Evolutionary conservation across 2,329 filamentous ascomycete genomes (phyloP), one percentile per base, ranked within the genome.

Genomic region (Fusarium sp.): DNA sequence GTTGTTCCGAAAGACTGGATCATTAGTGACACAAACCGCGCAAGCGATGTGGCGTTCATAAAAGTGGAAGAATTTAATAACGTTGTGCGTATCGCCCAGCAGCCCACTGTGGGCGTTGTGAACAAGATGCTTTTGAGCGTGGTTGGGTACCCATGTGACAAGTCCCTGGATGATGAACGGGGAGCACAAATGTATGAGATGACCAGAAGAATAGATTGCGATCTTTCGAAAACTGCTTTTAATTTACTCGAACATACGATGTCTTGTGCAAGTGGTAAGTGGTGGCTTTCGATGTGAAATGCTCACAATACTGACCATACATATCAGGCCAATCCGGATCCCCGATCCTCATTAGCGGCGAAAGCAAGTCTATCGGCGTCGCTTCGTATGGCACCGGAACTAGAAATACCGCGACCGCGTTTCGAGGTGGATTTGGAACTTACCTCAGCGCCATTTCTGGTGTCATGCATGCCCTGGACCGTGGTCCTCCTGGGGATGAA

Each of bases 221-320:
- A 56, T 56, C 12, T 56, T 2, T 42, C 52, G 3, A 56, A 30
- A 41, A n/a, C 36, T 0, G 6, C 26, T 2, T 32, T 20, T 6
- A 56, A 42, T 14, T 12, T 56, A 6, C 26, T 56, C 0, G 36
- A 56, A 5, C 38, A 44, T 20, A 30, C 36, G 4, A 32, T 56
- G 8, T 44, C 52, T 3, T 15, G 18, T 24, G 8, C 52, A 15
- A n/a, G 12, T 30, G 26, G 52, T 20, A 11, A 14, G 52, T 2
- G n/a, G 14, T n/a, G 8, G 6, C 4, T 41, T 30, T 10, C 0
- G 5, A 18, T 6, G 12, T 6, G 5, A 11, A 14, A 3, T 17
- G 14, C 24, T 8, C 3, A 8, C 2, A 0, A 3, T 41, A 30
- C 6, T 41, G 26, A 41, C 17, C 18, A 2, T 9, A 17, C 3